Evolutionary conservation across 148 eudicot genomes (phyloP), one percentile per base, ranked within the genome.

Genomic region (Chenopodium album): DNA sequence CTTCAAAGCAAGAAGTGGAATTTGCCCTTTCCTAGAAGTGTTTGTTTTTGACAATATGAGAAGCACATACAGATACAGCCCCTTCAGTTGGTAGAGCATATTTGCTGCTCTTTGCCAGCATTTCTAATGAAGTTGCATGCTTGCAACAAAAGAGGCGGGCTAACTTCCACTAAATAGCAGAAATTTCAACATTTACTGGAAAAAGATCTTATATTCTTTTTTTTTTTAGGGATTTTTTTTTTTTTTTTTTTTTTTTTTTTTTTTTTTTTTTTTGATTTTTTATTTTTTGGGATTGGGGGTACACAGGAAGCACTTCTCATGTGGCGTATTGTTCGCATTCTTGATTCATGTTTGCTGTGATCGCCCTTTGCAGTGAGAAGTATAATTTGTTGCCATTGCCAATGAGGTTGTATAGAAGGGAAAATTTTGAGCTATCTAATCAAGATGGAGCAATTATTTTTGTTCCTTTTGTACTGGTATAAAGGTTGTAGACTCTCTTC

Each of bases 351-450:
- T 52, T 75, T 54, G 23, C 10, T 23, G 54, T 29, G 32, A 22
- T 4, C 34, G 32, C 46, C 71, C 50, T 7, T 26, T 46, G 50
- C 72, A 77, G 73, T 29, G 28, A 23, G 52, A 20, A 66, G 16
- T 65, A 46, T 77, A n/a, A 16, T 52, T 76, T 56, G 60, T 46
- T 28, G 28, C 73, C 71, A 68, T 63, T 9, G 56, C 68, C 63
- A 50, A n/a, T 76, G 78, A 60, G 46, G 12, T 76, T 76, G 78
- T 76, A 56, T 1, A 76, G 46, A 76, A 44, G 75, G 77, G 79
- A 62, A 32, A n/a, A 31, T 34, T 76, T 77, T 77, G 20, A 2
- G 6, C 4, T 71, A 7, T 19, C 1, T 22, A 23, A 22, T 62
- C 23, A 62, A 62, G 65, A 62, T 62, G 26, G 66, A 62, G 10